Percentiles rank a stretch among this genome's conserved stretches.
These are phyloP conservation scores for Chaetoscypha palmicola DNA, from an alignment of 2,329 filamentous ascomycete species.

Conservation along the genomic window DNA sequence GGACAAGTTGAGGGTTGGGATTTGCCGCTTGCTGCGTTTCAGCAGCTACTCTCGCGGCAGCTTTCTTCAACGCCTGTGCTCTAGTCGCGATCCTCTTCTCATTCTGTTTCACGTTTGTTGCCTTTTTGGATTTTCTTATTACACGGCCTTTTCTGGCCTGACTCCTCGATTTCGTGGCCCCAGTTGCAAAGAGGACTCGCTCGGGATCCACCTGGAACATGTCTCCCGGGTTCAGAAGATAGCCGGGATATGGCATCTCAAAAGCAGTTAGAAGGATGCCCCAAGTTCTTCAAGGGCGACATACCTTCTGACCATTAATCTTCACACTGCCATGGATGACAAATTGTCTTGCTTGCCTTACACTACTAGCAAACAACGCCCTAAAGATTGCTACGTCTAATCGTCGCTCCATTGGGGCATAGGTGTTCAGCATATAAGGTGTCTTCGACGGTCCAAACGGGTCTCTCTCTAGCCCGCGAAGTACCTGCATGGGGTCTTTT, in stretches of 20 bases:
- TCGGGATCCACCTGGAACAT: slow-evolving; percentile 95
- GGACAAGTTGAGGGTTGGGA: not conserved
- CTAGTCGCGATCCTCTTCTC: slow-evolving; percentile 18
- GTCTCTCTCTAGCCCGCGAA: slow-evolving; percentile 31
- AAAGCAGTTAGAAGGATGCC: slow-evolving; percentile 13
- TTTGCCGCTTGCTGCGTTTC: slow-evolving; percentile 20
- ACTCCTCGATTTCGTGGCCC: slow-evolving; percentile 53
- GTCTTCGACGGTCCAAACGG: slow-evolving; percentile 43
- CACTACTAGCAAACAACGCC: slow-evolving; percentile 87
- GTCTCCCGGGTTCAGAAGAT: slow-evolving; percentile 92
- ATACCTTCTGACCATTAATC: slow-evolving; percentile 92
- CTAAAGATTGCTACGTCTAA: slow-evolving; percentile 93
- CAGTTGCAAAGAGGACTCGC: slow-evolving; percentile 81
- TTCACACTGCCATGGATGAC: slow-evolving; percentile 88
- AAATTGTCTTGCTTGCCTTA: slow-evolving; percentile 88
- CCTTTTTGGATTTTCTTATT: slow-evolving; percentile 9
- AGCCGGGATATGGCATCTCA: slow-evolving; percentile 90
- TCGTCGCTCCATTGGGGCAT: slow-evolving; percentile 81
- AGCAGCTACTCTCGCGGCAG: slow-evolving; percentile 23
- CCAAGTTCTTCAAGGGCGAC: too few relatives aligned
- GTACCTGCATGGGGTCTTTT: slow-evolving; percentile 8
- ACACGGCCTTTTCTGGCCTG: slow-evolving; percentile 21
- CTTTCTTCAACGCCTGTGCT: slow-evolving; percentile 16
- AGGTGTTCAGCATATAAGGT: slow-evolving; percentile 96
- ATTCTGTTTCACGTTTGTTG: slow-evolving; percentile 14